Conservation (phyloP, 495 filamentous ascomycete species). For the Aspergillus coremiiformis region DNA sequence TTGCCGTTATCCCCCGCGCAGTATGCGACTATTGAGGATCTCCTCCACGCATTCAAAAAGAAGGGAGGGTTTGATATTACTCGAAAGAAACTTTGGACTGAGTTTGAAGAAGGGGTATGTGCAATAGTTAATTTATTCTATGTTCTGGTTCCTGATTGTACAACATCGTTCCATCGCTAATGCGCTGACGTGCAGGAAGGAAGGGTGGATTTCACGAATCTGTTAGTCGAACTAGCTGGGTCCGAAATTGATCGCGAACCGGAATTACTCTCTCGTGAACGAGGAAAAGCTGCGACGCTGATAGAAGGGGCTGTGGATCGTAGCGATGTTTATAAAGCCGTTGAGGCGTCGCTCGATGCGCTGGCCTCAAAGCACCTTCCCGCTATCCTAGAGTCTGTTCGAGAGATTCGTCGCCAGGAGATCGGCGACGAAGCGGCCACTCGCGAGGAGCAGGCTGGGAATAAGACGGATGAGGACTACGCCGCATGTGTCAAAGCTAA, state of each 20-base stretch:
- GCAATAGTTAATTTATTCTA: conserved; percentile 1
- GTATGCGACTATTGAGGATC: conserved; percentile 64
- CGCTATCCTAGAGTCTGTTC: conserved; percentile 57
- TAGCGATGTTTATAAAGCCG: conserved; percentile 69
- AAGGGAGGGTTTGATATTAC: conserved; percentile 83
- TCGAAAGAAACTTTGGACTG: conserved; percentile 71
- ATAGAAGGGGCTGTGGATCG: conserved; percentile 84
- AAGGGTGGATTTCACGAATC: conserved; percentile 57
- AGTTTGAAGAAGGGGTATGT: conserved; percentile 69
- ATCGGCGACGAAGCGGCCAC: conserved; percentile 65
- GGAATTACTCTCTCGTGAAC: conserved; percentile 64
- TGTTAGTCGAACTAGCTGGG: conserved; percentile 65
- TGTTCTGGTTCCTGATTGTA: not conserved
- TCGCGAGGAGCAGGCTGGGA: conserved; percentile 60
- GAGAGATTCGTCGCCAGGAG: conserved; percentile 62
- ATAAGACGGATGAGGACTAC: conserved; percentile 79
- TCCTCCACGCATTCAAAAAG: conserved; percentile 81
- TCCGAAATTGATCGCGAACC: conserved; percentile 78
- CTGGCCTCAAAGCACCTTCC: conserved; percentile 58
- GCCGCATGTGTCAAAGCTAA: conserved; percentile 62
- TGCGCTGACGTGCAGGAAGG: conserved; percentile 47
- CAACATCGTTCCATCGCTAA: conserved; percentile 8
- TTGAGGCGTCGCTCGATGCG: conserved; percentile 56
- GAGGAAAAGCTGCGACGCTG: conserved; percentile 70
- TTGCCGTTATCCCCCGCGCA: conserved; percentile 67